Evolutionary conservation across 2,329 filamentous ascomycete species (phyloP).

Genomic region (Fusarium irregulare): DNA sequence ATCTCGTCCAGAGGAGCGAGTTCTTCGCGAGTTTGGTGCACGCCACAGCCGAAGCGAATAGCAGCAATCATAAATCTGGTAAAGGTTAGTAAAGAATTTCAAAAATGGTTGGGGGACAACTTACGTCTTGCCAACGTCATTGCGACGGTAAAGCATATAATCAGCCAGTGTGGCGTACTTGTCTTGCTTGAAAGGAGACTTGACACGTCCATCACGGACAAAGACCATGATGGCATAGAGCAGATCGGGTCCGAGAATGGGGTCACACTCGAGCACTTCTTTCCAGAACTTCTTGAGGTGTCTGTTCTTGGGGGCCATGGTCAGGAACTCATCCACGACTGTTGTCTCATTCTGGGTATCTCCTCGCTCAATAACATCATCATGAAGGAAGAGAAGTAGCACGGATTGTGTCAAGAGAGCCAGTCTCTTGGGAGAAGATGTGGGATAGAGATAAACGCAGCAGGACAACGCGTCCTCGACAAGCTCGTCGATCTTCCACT

Average conservation of each 20-base stretch:
- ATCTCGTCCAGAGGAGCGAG: slow-evolving; percentile 8
- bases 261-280: slow-evolving; percentile 9
- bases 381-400: slow-evolving; percentile 18
- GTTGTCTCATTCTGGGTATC: slow-evolving; percentile 23
- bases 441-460: slow-evolving; percentile 20
- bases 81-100: not conserved
- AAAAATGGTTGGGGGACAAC: rapidly evolving
- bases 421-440: slow-evolving; percentile 8
- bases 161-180: slow-evolving; percentile 6
- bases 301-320: slow-evolving; percentile 13
- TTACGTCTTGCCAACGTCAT: slow-evolving; percentile 14
- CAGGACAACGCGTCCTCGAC: slow-evolving; percentile 26
- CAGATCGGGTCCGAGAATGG: slow-evolving; percentile 13
- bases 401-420: slow-evolving; percentile 18
- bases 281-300: slow-evolving; percentile 9
- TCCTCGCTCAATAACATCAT: slow-evolving; percentile 26
- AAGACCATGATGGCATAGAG: slow-evolving; percentile 1
- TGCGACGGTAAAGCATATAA: slow-evolving; percentile 15
- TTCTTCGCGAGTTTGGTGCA: slow-evolving; percentile 5
- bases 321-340: slow-evolving; percentile 19
- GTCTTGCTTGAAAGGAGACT: slow-evolving; percentile 26
- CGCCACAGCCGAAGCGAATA: slow-evolving; percentile 16
- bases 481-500: slow-evolving; percentile 23
- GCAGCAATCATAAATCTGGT: slow-evolving; percentile 23
- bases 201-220: slow-evolving; percentile 13